Base-by-base conservation (phyloP, 305 asterid species). In the Andrographis paniculata region DNA sequence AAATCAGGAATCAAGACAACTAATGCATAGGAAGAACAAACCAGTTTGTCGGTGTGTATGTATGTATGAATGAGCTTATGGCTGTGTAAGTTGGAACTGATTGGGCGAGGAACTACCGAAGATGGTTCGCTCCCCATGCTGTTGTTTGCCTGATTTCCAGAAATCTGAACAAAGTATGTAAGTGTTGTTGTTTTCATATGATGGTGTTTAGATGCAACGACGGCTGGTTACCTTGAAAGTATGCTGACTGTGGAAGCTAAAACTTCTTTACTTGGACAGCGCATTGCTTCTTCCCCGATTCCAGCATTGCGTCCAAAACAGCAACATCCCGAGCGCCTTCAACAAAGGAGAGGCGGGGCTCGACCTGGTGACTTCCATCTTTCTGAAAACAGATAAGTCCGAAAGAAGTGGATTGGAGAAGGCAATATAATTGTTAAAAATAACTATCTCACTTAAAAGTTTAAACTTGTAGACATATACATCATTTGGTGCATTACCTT, bases 301-400 rank as follows among this genome's bases (percentile, higher is more conserved):
- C 93, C n/a, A 88, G 95, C 89, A 88, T 88, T 37, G 97, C 97
- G 14, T 74, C 93, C 59, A 84, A 56, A 42, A 88, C 79, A 24
- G 95, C 95, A 49, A 88, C 68, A 59, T 88, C 97, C 17, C 87
- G 70, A 1, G 81, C 87, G 15, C 97, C 94, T 76, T 84, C 97
- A 19, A 68, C 36, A 50, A 54, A 81, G 4, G 88, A 78, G 56
- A 81, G 63, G 15, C 92, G 84, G 22, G 70, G 82, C 74, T 80
- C 97, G 3, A 57, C 75, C 56, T 72, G 61, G 33, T 63, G 58
- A 55, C 60, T 41, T 9, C 67, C 48, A 39, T 79, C 80, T 65
- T 78, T 68, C 93, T 87, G 82, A 70, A 28, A 38, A 33, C 37
- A 37, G 20, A 42, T 19, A 14, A 7, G 6, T 17, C 9, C n/a